Conservation (phyloP, 2,329 filamentous ascomycete species). For the Colletotrichum melonis region DNA sequence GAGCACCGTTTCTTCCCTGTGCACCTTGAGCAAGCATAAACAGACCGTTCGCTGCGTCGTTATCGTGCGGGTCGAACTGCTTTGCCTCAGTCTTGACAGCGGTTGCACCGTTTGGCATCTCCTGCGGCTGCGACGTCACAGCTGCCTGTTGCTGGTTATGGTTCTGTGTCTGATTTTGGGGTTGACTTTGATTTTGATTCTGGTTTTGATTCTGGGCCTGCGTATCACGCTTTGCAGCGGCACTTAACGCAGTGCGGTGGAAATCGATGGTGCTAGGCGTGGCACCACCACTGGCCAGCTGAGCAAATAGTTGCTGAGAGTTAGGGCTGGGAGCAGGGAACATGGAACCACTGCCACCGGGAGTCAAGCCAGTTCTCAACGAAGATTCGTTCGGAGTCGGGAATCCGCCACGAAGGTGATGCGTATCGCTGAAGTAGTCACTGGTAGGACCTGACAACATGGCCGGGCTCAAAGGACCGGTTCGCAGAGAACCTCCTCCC, state of each 20-base stretch:
- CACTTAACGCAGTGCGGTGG: conserved; percentile 89
- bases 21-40: conserved; percentile 90
- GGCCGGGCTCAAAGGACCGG: conserved; percentile 93
- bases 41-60: conserved; percentile 93
- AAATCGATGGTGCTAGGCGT: conserved; percentile 95
- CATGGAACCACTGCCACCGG: conserved; percentile 96
- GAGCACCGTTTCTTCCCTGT: conserved; percentile 74
- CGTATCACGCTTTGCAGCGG: conserved; percentile 72
- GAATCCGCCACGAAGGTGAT: conserved; percentile 83
- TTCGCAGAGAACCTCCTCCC: conserved; percentile 85
- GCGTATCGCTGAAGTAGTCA: conserved; percentile 89
- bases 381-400: conserved; percentile 98
- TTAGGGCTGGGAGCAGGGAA: conserved; percentile 93
- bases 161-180: not conserved
- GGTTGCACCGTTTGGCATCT: conserved; percentile 51
- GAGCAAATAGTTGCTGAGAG: conserved; percentile 79
- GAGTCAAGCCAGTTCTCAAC: conserved; percentile 88
- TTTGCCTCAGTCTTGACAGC: conserved; percentile 61
- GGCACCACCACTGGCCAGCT: conserved; percentile 81
- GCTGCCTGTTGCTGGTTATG: conserved; percentile 40
- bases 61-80: conserved; percentile 87
- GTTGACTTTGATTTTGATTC: conserved; percentile 43
- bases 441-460: conserved; percentile 90
- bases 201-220: conserved; percentile 53
- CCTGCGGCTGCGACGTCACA: conserved; percentile 39